A percentile compares a stretch with the other conserved stretches of the same genome.
These are phyloP conservation scores for Phytophthora sp. DNA, from an alignment of 352 stramenopile genomes.

Conservation along the genomic window DNA sequence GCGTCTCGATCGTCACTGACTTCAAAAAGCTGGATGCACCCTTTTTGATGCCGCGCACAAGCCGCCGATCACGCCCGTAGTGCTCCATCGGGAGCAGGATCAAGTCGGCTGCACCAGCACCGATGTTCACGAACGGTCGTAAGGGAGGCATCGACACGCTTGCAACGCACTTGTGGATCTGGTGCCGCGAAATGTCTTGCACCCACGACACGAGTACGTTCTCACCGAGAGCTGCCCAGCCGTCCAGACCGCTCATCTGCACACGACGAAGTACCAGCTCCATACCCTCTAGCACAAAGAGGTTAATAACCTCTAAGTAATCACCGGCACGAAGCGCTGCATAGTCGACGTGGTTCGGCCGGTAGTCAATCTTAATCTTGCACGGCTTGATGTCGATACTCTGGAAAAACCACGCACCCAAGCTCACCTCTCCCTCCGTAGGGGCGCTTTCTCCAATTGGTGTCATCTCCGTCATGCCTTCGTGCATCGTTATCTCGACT, in stretches of 20 bases:
- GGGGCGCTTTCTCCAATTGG: constrained; percentile 18
- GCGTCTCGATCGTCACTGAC: constrained; percentile 87
- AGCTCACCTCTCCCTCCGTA: constrained; percentile 46
- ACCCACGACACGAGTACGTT: constrained; percentile 87
- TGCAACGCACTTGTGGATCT: constrained; percentile 90
- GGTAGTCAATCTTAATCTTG: constrained; percentile 93
- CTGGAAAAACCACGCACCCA: constrained; percentile 87
- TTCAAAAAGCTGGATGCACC: constrained; percentile 89
- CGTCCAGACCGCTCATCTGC: constrained; percentile 83
- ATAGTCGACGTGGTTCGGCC: constrained; percentile 88
- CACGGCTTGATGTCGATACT: constrained; percentile 86
- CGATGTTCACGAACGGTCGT: constrained; percentile 88
- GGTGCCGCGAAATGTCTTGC: constrained; percentile 86
- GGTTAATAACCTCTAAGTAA: constrained; percentile 90
- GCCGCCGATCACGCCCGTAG: constrained; percentile 78
- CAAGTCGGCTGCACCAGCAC: constrained; percentile 81
- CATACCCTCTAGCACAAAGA: constrained; percentile 90
- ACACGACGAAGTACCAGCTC: constrained; percentile 86
- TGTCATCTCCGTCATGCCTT: constrained; percentile 62
- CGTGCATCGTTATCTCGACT: constrained; percentile 30
- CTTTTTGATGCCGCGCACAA: constrained; percentile 88
- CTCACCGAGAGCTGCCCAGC: constrained; percentile 74
- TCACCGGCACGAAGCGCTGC: constrained; percentile 80
- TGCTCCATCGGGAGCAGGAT: constrained; percentile 89
- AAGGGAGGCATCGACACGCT: constrained; percentile 89